Evolutionary conservation across 352 stramenopile genomes (phyloP).

Genomic region (Phytophthora lateralis): DNA sequence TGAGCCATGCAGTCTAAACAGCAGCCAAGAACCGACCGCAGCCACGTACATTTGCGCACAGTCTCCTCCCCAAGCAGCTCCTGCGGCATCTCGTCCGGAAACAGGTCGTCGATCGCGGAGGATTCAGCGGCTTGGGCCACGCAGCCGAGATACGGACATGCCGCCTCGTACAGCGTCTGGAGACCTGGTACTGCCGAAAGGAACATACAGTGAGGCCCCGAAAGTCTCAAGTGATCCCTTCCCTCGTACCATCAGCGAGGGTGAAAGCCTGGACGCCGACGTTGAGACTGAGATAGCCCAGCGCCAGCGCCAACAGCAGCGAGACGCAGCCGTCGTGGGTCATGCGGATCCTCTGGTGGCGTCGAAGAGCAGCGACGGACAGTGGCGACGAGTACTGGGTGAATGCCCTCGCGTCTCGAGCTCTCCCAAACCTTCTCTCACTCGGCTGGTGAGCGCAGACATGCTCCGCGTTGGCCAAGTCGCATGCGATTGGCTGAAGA

Average conservation of each 20-base stretch:
- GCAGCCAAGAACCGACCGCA: neutral
- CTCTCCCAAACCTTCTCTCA: conserved; percentile 19
- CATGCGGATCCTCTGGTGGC: conserved; percentile 8
- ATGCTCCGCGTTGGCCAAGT: conserved; percentile 1
- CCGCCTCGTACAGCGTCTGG: conserved; percentile 13
- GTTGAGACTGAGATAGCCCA: conserved; percentile 18
- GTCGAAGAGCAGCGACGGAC: neutral
- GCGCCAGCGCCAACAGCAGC: conserved; percentile 15
- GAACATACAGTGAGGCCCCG: conserved; percentile 2
- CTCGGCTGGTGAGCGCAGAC: conserved; percentile 21
- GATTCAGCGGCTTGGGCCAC: neutral
- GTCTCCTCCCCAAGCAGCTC: conserved; percentile 29
- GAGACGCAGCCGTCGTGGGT: conserved; percentile 1
- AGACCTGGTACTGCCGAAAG: conserved; percentile 13
- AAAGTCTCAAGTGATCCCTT: conserved; percentile 12
- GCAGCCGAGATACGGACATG: conserved; percentile 21
- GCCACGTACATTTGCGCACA: conserved; percentile 33
- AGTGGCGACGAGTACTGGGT: conserved; percentile 5
- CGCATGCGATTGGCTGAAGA: conserved; percentile 10
- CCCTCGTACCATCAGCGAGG: conserved; percentile 25
- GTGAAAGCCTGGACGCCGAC: conserved; percentile 17
- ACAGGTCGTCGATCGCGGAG: conserved; percentile 13
- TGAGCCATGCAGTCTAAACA: neutral
- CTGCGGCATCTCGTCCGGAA: conserved; percentile 35
- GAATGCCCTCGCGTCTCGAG: neutral